Percentiles rank a stretch among this genome's conserved stretches.
Conservation (phyloP, 305 asterid species). For the Rubia balearica region DNA sequence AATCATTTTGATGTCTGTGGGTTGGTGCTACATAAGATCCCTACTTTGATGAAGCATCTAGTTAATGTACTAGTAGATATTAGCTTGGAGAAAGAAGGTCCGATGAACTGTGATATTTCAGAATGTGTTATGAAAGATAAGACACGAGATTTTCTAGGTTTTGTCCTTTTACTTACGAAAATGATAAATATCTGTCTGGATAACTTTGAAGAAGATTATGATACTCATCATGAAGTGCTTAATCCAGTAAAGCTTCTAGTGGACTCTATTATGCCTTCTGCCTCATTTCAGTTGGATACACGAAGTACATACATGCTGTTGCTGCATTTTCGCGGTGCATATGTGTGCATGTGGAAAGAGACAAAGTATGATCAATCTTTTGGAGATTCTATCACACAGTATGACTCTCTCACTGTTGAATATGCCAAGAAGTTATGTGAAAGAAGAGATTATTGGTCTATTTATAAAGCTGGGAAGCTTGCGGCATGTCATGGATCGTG, state of each 20-base stretch:
- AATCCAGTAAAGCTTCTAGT: slow-evolving; percentile 44
- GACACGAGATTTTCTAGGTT: slow-evolving; percentile 26
- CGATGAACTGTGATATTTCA: slow-evolving; percentile 17
- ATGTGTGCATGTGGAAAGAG: slow-evolving; percentile 27
- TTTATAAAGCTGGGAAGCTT: slow-evolving; percentile 64
- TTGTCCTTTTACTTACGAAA: slow-evolving; percentile 41
- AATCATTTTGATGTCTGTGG: slow-evolving; percentile 36
- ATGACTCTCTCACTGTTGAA: slow-evolving; percentile 39
- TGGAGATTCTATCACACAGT: slow-evolving; percentile 31
- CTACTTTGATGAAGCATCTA: slow-evolving; percentile 37
- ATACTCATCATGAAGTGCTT: slow-evolving; percentile 29
- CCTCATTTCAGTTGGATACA: slow-evolving; percentile 33
- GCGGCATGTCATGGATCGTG: slow-evolving; percentile 83
- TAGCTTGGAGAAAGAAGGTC: slow-evolving; percentile 25
- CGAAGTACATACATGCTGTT: slow-evolving; percentile 36
- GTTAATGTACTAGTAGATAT: slow-evolving; percentile 28
- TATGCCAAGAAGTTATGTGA: slow-evolving; percentile 42
- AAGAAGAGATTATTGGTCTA: slow-evolving; percentile 46
- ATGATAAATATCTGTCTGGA: slow-evolving; percentile 44
- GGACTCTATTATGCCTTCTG: slow-evolving; percentile 33
- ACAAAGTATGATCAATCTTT: slow-evolving; percentile 19
- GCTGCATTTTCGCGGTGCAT: slow-evolving; percentile 36
- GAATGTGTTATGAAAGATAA: slow-evolving; percentile 23
- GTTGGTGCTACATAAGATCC: slow-evolving; percentile 43
- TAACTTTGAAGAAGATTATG: slow-evolving; percentile 34